Evolutionary conservation across 2,329 filamentous ascomycete species (phyloP).

Genomic region (Didymella pomorum): DNA sequence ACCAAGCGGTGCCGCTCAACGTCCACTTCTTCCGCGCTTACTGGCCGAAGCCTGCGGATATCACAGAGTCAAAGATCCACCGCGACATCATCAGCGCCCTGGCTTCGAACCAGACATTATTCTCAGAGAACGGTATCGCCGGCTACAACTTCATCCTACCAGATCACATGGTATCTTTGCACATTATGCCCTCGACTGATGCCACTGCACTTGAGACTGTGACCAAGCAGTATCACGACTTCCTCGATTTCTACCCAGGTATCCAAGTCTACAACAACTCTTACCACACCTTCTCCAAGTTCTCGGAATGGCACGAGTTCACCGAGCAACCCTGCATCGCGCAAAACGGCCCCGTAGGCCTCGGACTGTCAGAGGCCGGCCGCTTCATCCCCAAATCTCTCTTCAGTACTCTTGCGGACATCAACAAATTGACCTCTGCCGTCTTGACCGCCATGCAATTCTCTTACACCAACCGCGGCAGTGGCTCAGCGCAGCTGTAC

Average conservation of each 20-base stretch:
- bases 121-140: slow-evolving; percentile 41
- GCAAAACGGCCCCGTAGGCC: slow-evolving; percentile 46
- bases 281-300: slow-evolving; percentile 44
- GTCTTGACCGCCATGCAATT: slow-evolving; percentile 46
- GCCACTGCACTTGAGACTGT: slow-evolving; percentile 35
- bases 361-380: slow-evolving; percentile 45
- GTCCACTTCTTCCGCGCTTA: slow-evolving; percentile 48
- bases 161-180: slow-evolving; percentile 44
- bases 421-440: slow-evolving; percentile 41
- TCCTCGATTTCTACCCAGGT: slow-evolving; percentile 43
- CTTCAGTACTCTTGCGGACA: slow-evolving; percentile 30
- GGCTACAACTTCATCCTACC: slow-evolving; percentile 49
- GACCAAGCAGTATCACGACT: slow-evolving; percentile 43
- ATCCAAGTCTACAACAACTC: slow-evolving; percentile 43
- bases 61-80: slow-evolving; percentile 43
- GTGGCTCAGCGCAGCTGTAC: slow-evolving; percentile 47
- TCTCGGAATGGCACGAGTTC: slow-evolving; percentile 44
- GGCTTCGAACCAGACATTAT: slow-evolving; percentile 42
- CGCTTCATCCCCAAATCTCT: slow-evolving; percentile 45
- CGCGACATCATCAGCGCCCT: slow-evolving; percentile 43
- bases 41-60: slow-evolving; percentile 37
- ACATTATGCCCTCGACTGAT: slow-evolving; percentile 41
- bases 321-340: slow-evolving; percentile 42
- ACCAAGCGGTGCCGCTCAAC: slow-evolving; percentile 45
- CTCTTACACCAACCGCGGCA: slow-evolving; percentile 35